Conservation (phyloP, 495 filamentous ascomycete species). For the Penicillium simplicissimum region DNA sequence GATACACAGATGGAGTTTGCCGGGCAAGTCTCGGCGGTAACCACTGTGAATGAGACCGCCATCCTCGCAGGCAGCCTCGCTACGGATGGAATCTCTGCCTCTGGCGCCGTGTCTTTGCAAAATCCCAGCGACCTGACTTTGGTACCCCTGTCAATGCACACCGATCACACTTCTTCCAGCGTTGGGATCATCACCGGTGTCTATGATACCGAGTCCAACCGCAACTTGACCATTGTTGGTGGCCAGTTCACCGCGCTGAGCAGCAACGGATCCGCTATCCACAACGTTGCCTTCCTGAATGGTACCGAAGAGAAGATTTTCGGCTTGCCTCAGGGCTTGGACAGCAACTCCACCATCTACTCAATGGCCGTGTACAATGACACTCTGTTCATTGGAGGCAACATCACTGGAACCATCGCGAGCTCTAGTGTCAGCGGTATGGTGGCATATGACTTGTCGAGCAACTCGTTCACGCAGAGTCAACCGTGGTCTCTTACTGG, state of each 20-base stretch:
- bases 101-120: slow-evolving; percentile 65
- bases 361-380: slow-evolving; percentile 67
- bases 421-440: slow-evolving; percentile 69
- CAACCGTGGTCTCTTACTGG: slow-evolving; percentile 76
- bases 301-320: slow-evolving; percentile 61
- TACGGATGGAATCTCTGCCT: slow-evolving; percentile 66
- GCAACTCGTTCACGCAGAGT: slow-evolving; percentile 52
- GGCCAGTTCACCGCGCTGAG: slow-evolving; percentile 79
- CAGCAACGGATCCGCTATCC: slow-evolving; percentile 66
- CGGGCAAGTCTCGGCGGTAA: slow-evolving; percentile 69
- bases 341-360: slow-evolving; percentile 71
- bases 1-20: slow-evolving; percentile 61
- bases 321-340: slow-evolving; percentile 67
- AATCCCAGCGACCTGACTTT: slow-evolving; percentile 50
- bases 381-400: slow-evolving; percentile 79
- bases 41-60: slow-evolving; percentile 60
- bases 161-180: slow-evolving; percentile 53
- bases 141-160: slow-evolving; percentile 62
- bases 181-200: slow-evolving; percentile 72
- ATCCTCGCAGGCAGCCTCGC: slow-evolving; percentile 78
- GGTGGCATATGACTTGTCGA: slow-evolving; percentile 72
- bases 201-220: slow-evolving; percentile 66
- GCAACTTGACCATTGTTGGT: slow-evolving; percentile 84
- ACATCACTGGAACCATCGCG: slow-evolving; percentile 67
- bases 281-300: slow-evolving; percentile 79